Conservation (phyloP, 2,329 filamentous ascomycete species). For the Colletotrichum zoysiae region DNA sequence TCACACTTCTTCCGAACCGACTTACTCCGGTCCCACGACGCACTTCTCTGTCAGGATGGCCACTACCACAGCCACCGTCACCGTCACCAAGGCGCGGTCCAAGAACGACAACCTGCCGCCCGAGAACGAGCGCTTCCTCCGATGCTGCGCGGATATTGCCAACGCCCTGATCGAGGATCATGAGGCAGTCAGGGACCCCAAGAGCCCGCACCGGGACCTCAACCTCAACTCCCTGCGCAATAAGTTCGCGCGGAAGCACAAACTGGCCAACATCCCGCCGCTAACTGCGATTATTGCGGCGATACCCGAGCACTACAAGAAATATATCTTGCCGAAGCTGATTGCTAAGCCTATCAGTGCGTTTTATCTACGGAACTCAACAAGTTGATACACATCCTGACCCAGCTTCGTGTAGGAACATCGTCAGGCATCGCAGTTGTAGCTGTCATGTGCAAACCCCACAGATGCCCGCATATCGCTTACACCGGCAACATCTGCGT, state of each 20-base stretch:
- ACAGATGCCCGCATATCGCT: conserved; percentile 96
- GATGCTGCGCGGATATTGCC: conserved; percentile 95
- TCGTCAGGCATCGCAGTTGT: conserved; percentile 98
- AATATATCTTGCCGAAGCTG: conserved; percentile 95
- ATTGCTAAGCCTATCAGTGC: conserved; percentile 95
- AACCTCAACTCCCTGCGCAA: conserved; percentile 91
- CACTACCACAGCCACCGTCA: conserved; percentile 76
- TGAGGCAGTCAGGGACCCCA: conserved; percentile 81
- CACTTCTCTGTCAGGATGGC: conserved; percentile 49
- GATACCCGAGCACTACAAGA: conserved; percentile 99
- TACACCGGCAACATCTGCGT: conserved; percentile 99
- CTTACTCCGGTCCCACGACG: neutral
- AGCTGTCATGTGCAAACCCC: conserved; percentile 99
- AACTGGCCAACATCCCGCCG: conserved; percentile 86
- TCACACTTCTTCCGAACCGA: neutral
- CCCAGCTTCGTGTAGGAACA: conserved; percentile 69
- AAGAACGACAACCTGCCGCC: conserved; percentile 84
- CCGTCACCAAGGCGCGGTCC: conserved; percentile 67
- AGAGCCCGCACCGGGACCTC: conserved; percentile 83
- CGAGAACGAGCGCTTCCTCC: conserved; percentile 93
- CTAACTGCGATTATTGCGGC: conserved; percentile 97
- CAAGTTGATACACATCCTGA: neutral
- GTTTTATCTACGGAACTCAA: conserved; percentile 45
- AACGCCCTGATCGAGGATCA: conserved; percentile 95
- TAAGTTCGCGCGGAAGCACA: conserved; percentile 93